These are phyloP conservation scores for Byssothecium circinans DNA, from an alignment of 2,329 filamentous ascomycete species.

Conservation along the genomic window DNA sequence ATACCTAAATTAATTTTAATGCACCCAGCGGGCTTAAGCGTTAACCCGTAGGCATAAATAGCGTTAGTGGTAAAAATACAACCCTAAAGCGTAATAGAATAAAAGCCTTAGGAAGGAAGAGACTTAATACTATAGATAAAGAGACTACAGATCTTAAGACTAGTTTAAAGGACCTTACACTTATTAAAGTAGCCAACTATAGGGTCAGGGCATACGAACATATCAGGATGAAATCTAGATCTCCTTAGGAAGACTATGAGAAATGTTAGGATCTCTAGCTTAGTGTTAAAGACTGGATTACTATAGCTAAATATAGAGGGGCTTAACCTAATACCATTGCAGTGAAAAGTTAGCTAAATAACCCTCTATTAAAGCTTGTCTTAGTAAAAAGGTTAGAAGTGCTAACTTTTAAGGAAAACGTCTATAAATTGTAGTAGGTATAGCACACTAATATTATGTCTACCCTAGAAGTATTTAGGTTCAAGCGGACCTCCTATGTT, in stretches of 20 bases:
- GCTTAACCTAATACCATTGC: slow-evolving; percentile 1
- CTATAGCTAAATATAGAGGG: slow-evolving; percentile 8
- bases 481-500: slow-evolving; percentile 4
- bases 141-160: slow-evolving; percentile 1
- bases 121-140: slow-evolving; percentile 2
- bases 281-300: slow-evolving; percentile 9
- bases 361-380: slow-evolving; percentile 5
- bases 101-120: slow-evolving; percentile 3
- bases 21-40: background rate
- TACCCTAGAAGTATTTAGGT: slow-evolving; percentile 7
- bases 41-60: background rate
- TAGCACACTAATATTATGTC: slow-evolving; percentile 6
- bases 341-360: slow-evolving; percentile 3
- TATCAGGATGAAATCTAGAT: slow-evolving; percentile 7
- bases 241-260: slow-evolving; percentile 8
- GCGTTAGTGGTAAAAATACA: background rate
- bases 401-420: slow-evolving; percentile 1
- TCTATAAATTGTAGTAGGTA: slow-evolving; percentile 4
- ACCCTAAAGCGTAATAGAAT: slow-evolving; percentile 1
- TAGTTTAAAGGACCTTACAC: slow-evolving; percentile 1
- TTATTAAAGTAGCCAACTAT: background rate
- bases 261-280: slow-evolving; percentile 10
- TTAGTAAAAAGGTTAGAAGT: slow-evolving; percentile 4
- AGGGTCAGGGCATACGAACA: slow-evolving; percentile 6
- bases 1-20: slow-evolving; percentile 4